Evolutionary conservation across 768 basidiomycete species (phyloP), one percentile per base, ranked within the genome.

Genomic region (Filobasidium wieringae): DNA sequence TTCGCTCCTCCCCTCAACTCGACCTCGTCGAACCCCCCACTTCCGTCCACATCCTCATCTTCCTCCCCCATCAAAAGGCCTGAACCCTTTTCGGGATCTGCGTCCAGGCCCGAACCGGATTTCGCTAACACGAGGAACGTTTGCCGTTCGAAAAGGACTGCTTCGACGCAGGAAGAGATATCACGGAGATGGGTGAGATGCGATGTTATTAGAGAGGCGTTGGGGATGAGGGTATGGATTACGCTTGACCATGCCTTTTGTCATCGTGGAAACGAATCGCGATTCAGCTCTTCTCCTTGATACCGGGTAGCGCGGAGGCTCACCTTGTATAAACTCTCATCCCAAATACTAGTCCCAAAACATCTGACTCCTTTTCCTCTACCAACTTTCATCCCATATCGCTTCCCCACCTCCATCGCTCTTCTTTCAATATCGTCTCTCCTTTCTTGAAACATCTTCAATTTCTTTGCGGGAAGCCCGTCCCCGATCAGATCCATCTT

Each of bases 91-190:
- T 47, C 56, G 8, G 61, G 56, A 60, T 70, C 67, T 26, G 59
- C 62, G 56, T 71, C 71, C 15, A 72, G 51, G 19, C 68, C 68
- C 12, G 69, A 69, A 9, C 72, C 72, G 9, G 69, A 71, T 57
- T 74, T 74, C 5, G 93, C 90, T 62, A 99, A 91, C 64, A 99
- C 92, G 54, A 99, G 85, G 77, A 97, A 97, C 31, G 95, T 97
- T 8, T 91, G 92, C 52, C 88, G 85, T 71, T 99, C 95, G 66
- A 99, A 97, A 37, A 96, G 81, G 66, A 97, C 84, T 57, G 90
- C 88, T 74, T 99, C 95, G 0, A 86, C 87, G 6, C 92, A 91
- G 62, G 81, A 85, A 70, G 90, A 91, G 0, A 89, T 83, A 47
- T 82, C 79, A 14, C 91, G 87, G 59, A 97, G 86, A 51, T 84